Evolutionary conservation across 2,329 filamentous ascomycete genomes (phyloP), one percentile per base, ranked within the genome.

Genomic region (Capronia americana): DNA sequence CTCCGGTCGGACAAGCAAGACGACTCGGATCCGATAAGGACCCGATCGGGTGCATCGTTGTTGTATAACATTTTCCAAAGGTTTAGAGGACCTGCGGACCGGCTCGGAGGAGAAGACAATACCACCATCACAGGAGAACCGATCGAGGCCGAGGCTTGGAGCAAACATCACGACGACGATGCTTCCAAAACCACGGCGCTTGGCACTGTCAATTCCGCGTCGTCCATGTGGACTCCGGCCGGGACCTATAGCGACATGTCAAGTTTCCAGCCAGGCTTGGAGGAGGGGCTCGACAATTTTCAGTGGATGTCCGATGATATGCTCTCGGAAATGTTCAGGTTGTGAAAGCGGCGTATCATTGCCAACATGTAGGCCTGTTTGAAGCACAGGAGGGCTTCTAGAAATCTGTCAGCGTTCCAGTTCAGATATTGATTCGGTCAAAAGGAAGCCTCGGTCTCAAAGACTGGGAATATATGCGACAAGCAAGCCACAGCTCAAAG

Each of bases 221-320:
- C 14, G 5, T 30, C 53, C 28, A 17, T 34, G 24, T 55, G 53
- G 53, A 4, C 38, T n/a, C 24, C 34, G 17, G 41, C 11, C 10
- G 30, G 17, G 7, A n/a, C 24, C 23, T 28, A 30, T 14, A 10
- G 14, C 48, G 12, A 30, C 6, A 2, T 56, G 17, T 11, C 61
- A 23, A 54, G 14, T 3, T 57, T 50, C 20, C 58, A 51, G n/a
- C n/a, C 32, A 38, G 54, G 20, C 17, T 12, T 57, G 11, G 41
- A 50, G 28, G 54, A 63, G 5, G 54, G 28, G 8, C 54, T 57
- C 28, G 28, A 41, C 28, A 51, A 20, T 20, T 58, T 64, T 14
- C 61, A 57, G 14, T 58, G 54, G 54, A 57, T 57, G 54, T 48
- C 54, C 1, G 61, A 58, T 30, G 61, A 64, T 20, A 57, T 53